Base-by-base conservation (phyloP, 1,139 yeast genomes). In the Candida tropicalis region DNA sequence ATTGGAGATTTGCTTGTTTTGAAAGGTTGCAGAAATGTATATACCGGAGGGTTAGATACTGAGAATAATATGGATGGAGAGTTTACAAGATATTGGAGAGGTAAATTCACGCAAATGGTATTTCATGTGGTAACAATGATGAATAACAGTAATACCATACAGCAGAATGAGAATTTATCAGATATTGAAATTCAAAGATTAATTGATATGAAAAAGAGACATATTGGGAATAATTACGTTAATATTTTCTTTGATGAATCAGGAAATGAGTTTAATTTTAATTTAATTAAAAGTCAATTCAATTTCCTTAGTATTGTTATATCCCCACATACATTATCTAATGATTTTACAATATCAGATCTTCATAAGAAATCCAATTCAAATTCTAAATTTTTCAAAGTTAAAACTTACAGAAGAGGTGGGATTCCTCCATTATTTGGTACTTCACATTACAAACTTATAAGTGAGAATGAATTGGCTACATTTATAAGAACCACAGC, bases 181-280 rank as follows among this genome's bases (percentile, higher is more conserved):
- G 28, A 42, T 17, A 39, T 24, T 44, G 45, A 18, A 16, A 11
- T 35, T 3, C 49, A 48, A 32, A 39, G 47, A 22, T 36, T 39
- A 27, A 33, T 48, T 35, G 77, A 85, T 13, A 62, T 75, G 57
- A 89, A 88, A 61, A 89, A 89, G 61, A 67, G 93, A 43, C 97
- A 89, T 58, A 85, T 89, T 52, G 97, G 97, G 4, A 89, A 89
- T 64, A 80, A 88, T 59, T 83, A 82, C 59, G 95, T 89, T 43
- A 87, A 86, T 56, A 79, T 88, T 35, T 88, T 77, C 59, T 89
- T 80, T 63, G 89, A 88, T 57, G 96, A 88, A 53, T 81, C 90
- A 11, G 76, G 72, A 4, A 61, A 66, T 10, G 79, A 82, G 6
- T 87, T 86, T 63, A 79, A 84, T 50, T 86, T 87, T 65, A 86